These are phyloP conservation scores for Saccharum spontaneum DNA, from an alignment of 176 grass and related monocot species.

Conservation along the genomic window DNA sequence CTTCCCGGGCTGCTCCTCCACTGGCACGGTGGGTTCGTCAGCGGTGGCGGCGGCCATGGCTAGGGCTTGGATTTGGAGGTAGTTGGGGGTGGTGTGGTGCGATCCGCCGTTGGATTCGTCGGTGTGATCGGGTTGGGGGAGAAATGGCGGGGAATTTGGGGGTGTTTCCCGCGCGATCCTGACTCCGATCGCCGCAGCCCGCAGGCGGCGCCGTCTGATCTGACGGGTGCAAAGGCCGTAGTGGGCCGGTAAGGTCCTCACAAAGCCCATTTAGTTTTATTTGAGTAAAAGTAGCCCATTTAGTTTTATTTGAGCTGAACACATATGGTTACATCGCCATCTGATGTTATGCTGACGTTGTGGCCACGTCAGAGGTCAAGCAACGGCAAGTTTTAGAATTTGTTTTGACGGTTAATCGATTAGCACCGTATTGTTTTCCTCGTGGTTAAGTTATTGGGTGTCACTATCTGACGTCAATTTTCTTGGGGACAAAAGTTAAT, in stretches of 20 bases:
- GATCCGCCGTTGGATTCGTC: slow-evolving; percentile 20
- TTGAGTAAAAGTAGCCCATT: not conserved
- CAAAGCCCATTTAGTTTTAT: not conserved
- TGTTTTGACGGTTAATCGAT: not conserved
- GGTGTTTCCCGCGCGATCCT: slow-evolving; percentile 35
- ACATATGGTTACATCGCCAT: not conserved
- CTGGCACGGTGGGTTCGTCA: not conserved
- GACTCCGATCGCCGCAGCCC: not conserved
- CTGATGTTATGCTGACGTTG: not conserved
- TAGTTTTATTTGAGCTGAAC: too few relatives aligned
- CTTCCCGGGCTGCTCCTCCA: not conserved
- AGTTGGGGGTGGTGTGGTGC: not conserved
- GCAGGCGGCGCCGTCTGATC: not conserved
- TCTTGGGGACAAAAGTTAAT: not conserved
- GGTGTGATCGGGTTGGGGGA: not conserved
- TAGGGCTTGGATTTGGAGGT: slow-evolving; percentile 2
- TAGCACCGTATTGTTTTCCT: not conserved
- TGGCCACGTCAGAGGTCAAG: not conserved
- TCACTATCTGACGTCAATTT: not conserved
- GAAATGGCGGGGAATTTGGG: slow-evolving; percentile 21
- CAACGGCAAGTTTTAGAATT: not conserved
- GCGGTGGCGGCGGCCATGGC: slow-evolving; percentile 26
- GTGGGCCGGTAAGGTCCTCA: not conserved
- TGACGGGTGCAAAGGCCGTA: not conserved
- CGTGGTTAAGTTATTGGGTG: not conserved